Conservation (phyloP, 257 asterid genomes). For the Asclepias syriaca region DNA sequence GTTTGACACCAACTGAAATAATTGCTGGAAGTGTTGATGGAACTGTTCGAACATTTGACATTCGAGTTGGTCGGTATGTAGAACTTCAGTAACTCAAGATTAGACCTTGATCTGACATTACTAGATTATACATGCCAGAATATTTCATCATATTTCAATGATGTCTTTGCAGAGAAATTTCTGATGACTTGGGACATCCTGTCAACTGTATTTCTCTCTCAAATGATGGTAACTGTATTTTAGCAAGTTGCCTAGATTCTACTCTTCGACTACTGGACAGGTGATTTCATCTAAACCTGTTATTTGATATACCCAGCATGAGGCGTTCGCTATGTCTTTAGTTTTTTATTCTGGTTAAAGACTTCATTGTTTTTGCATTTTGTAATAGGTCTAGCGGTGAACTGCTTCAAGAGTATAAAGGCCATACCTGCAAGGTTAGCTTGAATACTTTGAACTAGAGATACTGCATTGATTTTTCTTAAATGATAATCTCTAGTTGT, state of each 20-base stretch:
- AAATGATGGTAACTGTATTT: conserved; percentile 79
- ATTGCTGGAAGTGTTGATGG: conserved; percentile 99
- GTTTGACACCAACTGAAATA: conserved; percentile 80
- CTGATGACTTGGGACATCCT: conserved; percentile 84
- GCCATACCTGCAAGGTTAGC: conserved; percentile 91
- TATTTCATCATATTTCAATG: background rate
- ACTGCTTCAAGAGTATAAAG: conserved; percentile 85
- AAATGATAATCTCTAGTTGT: background rate
- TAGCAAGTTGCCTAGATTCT: conserved; percentile 93
- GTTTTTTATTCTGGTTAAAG: background rate
- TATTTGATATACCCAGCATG: background rate
- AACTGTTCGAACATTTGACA: conserved; percentile 91
- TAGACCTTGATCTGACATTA: conserved; percentile 4
- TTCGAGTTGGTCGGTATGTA: conserved; percentile 91
- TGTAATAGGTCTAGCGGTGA: conserved; percentile 70
- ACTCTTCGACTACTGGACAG: conserved; percentile 81
- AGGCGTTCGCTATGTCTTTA: background rate
- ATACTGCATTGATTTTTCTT: conserved; percentile 8
- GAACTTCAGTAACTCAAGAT: conserved; percentile 11
- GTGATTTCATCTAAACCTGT: conserved; percentile 26
- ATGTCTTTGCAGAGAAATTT: conserved; percentile 56
- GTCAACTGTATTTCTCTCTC: conserved; percentile 93
- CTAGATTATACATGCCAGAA: background rate
- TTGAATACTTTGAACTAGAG: conserved; percentile 4
- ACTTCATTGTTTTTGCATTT: conserved; percentile 4